Evolutionary conservation across 805 yeast genomes (phyloP), one percentile per base, ranked within the genome.

Genomic region (Candida tammaniensis): DNA sequence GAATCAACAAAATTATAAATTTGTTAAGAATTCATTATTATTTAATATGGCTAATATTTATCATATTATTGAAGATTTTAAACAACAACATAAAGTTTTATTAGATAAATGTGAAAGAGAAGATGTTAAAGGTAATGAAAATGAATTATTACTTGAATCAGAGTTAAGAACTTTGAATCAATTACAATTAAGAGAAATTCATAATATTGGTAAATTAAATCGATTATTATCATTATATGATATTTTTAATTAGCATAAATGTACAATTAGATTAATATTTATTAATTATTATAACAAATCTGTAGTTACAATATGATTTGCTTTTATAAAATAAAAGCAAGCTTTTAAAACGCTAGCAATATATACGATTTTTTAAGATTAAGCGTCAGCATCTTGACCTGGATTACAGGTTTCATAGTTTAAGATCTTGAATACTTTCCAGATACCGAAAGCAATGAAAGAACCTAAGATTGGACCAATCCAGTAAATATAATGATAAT

Each of bases 401-500:
- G 83, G 83, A 68, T 79, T 78, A 43, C 50, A 44, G 27, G 54
- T 48, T 64, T 78, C 80, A 63, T 82, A 83, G 52, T 82, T 73
- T 51, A 83, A 67, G 51, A 74, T 49, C 59, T 77, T 80, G 64
- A 86, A 68, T 31, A 76, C 44, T 55, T 79, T 71, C 82, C 86
- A 84, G 45, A 85, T 68, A 41, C 72, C 74, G 47, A 72, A 76
- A 24, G 94, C 81, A 47, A 86, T 55, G 36, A 72, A 41, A 8
- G 89, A 64, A 45, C 95, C 95, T 39, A 83, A 54, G 36, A 80
- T 49, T 41, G 96, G 95, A 35, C 96, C 96, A 38, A 86, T 78
- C 93, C 94, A 86, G 73, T 86, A 86, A 46, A 87, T 86, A 95
- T 94, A 86, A 72, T 80, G 87, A 67, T 86, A 86, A 52, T 52